Evolutionary conservation across 202 grass and related monocot genomes (phyloP).

Genomic region (Carex sylvatica): DNA sequence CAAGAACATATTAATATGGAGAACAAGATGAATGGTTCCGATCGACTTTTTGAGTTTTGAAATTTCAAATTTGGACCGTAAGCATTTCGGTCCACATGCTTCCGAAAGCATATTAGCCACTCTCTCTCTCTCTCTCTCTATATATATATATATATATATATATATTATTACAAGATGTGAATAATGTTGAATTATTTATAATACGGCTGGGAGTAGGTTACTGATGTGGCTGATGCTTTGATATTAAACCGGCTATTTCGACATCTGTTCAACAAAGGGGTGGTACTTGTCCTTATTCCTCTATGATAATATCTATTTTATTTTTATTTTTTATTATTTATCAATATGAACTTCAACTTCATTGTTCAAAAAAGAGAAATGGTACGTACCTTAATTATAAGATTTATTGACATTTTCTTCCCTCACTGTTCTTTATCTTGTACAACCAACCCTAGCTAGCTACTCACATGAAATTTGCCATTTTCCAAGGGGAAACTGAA

Average conservation of each 20-base stretch:
- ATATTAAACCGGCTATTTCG: slow-evolving; percentile 86
- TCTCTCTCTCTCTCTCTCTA: too few relatives aligned
- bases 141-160: too few relatives aligned
- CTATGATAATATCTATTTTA: not conserved
- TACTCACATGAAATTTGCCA: not conserved
- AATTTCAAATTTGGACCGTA: too few relatives aligned
- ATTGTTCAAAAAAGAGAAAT: not conserved
- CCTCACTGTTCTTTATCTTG: not conserved
- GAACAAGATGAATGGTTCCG: too few relatives aligned
- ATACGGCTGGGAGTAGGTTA: slow-evolving; percentile 48
- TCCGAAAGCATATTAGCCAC: too few relatives aligned
- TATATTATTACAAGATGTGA: not conserved
- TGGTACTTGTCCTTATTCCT: slow-evolving; percentile 45
- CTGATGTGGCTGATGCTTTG: slow-evolving; percentile 95
- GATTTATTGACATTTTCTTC: not conserved
- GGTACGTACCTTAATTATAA: not conserved
- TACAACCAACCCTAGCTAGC: not conserved
- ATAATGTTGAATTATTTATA: not conserved
- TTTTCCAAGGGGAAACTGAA: not conserved
- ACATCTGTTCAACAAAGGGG: slow-evolving; percentile 84
- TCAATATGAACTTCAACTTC: not conserved
- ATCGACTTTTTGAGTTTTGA: too few relatives aligned
- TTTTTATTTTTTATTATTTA: not conserved
- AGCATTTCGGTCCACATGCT: too few relatives aligned
- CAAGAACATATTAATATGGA: too few relatives aligned